Evolutionary conservation across 257 asterid genomes (phyloP).

Genomic region (Avicennia marina): DNA sequence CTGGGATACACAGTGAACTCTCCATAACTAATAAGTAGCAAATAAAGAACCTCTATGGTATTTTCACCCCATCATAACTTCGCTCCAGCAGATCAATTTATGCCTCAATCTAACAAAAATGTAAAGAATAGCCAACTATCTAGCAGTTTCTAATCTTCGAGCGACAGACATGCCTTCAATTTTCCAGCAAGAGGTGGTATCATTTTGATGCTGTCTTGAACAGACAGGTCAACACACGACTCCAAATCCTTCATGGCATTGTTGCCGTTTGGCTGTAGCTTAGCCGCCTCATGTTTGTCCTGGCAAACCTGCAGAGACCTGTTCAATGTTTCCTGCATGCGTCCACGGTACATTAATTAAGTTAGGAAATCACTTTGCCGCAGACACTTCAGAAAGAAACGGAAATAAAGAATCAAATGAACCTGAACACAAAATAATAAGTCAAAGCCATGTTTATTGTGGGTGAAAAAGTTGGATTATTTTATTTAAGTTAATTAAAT

Average conservation of each 20-base stretch:
- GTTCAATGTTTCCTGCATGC: constrained; percentile 58
- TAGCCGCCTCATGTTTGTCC: constrained; percentile 75
- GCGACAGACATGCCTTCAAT: constrained; percentile 43
- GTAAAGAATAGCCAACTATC: not conserved
- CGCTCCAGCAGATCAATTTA: too few relatives aligned
- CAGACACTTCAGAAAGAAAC: too few relatives aligned
- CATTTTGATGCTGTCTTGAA: constrained; percentile 52
- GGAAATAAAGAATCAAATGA: too few relatives aligned
- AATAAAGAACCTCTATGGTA: too few relatives aligned
- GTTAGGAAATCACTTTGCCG: too few relatives aligned
- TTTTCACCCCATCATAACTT: too few relatives aligned
- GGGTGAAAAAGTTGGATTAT: too few relatives aligned
- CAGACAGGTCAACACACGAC: constrained; percentile 71
- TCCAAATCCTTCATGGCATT: constrained; percentile 45
- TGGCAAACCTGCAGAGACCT: constrained; percentile 84
- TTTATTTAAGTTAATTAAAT: too few relatives aligned
- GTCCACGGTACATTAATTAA: not conserved
- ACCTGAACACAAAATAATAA: too few relatives aligned
- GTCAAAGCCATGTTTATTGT: too few relatives aligned
- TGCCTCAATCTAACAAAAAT: not conserved
- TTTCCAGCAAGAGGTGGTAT: constrained; percentile 75
- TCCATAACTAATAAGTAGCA: too few relatives aligned
- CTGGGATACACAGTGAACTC: too few relatives aligned
- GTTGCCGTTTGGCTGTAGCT: constrained; percentile 43
- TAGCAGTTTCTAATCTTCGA: constrained; percentile 28